These are phyloP conservation scores for Phytophthora podocarpi DNA, from an alignment of 352 stramenopile species.

Conservation along the genomic window DNA sequence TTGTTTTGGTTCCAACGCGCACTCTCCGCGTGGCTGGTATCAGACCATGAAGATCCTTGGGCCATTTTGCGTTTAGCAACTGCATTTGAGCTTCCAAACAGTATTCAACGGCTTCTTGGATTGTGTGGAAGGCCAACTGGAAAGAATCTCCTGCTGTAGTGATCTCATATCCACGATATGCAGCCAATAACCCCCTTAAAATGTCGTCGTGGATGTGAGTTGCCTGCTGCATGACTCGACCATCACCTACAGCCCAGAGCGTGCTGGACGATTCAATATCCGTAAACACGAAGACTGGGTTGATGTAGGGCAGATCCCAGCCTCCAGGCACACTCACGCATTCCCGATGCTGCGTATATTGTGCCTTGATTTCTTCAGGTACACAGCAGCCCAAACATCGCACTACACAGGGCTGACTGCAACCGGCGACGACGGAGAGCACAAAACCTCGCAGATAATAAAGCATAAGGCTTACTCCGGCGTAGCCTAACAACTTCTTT, in stretches of 20 bases:
- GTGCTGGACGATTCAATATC: conserved; percentile 64
- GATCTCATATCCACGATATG: conserved; percentile 69
- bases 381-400: conserved; percentile 37
- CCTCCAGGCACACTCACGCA: background rate
- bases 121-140: conserved; percentile 64
- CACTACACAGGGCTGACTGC: conserved; percentile 49
- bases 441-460: conserved; percentile 51
- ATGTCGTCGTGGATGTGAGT: conserved; percentile 50
- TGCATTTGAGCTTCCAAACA: conserved; percentile 53
- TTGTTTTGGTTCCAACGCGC: conserved; percentile 21
- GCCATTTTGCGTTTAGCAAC: conserved; percentile 56
- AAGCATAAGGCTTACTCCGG: conserved; percentile 39
- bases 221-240: conserved; percentile 41
- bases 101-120: conserved; percentile 49
- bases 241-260: conserved; percentile 43
- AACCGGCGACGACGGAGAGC: conserved; percentile 46
- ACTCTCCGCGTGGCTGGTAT: conserved; percentile 45
- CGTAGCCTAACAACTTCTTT: conserved; percentile 22
- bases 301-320: conserved; percentile 16
- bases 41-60: conserved; percentile 45
- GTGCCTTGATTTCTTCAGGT: conserved; percentile 36
- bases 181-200: conserved; percentile 28
- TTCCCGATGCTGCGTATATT: conserved; percentile 32
- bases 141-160: conserved; percentile 70
- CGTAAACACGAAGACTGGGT: conserved; percentile 63